A percentile compares a stretch with the other conserved stretches of the same genome.
These are phyloP conservation scores for Mortierella claussenii DNA, from an alignment of 192 early-diverging fungal species.

Conservation along the genomic window DNA sequence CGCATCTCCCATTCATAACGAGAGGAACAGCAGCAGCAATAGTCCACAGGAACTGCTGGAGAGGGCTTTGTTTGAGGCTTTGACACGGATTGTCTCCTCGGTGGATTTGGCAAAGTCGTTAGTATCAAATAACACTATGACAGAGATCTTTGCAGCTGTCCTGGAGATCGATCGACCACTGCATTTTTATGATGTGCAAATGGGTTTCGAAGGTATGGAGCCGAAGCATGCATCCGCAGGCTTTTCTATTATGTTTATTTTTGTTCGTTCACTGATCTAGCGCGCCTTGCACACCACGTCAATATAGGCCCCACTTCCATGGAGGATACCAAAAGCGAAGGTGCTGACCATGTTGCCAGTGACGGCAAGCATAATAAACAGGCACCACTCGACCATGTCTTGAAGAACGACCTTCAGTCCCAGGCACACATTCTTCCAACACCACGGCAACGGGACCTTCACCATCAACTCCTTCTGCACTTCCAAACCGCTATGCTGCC, in stretches of 20 bases:
- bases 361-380: no score
- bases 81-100: conserved; percentile 14
- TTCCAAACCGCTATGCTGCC: conserved; percentile 17
- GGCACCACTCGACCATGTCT: no score
- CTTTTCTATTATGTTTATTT: conserved; percentile 1
- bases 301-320: no score
- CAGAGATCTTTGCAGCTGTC: conserved; percentile 38
- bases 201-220: conserved; percentile 9
- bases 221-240: no score
- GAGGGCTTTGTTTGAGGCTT: conserved; percentile 12
- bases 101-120: conserved; percentile 17
- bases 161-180: conserved; percentile 30
- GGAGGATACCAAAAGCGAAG: no score
- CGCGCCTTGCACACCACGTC: no score
- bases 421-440: conserved; percentile 19
- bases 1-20: no score
- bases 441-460: conserved; percentile 9
- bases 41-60: conserved; percentile 12
- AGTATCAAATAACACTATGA: conserved; percentile 41
- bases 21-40: no score
- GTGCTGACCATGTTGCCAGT: no score
- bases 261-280: no score
- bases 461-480: conserved; percentile 20
- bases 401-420: no score
- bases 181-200: conserved; percentile 17